Conservation (phyloP, 495 filamentous ascomycete genomes). For the Patellaria atrata region DNA sequence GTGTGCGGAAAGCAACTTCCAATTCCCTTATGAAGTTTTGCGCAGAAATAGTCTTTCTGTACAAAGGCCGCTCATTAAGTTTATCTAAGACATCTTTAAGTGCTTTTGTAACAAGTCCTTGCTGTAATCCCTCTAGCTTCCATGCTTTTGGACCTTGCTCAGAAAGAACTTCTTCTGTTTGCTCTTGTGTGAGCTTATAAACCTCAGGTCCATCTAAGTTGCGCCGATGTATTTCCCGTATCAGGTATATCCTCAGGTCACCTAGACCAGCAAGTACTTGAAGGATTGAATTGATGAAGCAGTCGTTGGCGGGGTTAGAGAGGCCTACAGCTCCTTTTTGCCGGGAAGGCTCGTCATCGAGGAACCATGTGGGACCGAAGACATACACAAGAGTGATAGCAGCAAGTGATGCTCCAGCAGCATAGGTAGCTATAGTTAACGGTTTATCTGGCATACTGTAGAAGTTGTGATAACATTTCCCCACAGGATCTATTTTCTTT, state of each 20-base stretch:
- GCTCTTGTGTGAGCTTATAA: constrained; percentile 33
- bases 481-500: too few relatives aligned
- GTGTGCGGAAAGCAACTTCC: constrained; percentile 73
- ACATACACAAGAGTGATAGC: constrained; percentile 95
- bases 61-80: constrained; percentile 89
- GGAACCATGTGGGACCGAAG: constrained; percentile 86
- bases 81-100: constrained; percentile 83
- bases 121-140: constrained; percentile 61
- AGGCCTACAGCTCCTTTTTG: constrained; percentile 87
- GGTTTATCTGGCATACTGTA: constrained; percentile 75
- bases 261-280: constrained; percentile 92
- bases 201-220: constrained; percentile 58
- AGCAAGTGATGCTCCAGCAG: constrained; percentile 86
- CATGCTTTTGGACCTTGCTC: constrained; percentile 32
- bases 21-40: constrained; percentile 61
- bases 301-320: constrained; percentile 88
- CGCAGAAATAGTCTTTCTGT: constrained; percentile 86
- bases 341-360: constrained; percentile 57
- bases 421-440: constrained; percentile 77
- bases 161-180: constrained; percentile 8
- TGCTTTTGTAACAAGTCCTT: constrained; percentile 68
- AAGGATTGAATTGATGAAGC: constrained; percentile 96
- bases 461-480: too few relatives aligned
- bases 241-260: constrained; percentile 79
- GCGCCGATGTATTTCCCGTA: constrained; percentile 72